Evolutionary conservation across 371 early-diverging fungal genomes (phyloP).

Genomic region (Lichtheimia corymbifera): DNA sequence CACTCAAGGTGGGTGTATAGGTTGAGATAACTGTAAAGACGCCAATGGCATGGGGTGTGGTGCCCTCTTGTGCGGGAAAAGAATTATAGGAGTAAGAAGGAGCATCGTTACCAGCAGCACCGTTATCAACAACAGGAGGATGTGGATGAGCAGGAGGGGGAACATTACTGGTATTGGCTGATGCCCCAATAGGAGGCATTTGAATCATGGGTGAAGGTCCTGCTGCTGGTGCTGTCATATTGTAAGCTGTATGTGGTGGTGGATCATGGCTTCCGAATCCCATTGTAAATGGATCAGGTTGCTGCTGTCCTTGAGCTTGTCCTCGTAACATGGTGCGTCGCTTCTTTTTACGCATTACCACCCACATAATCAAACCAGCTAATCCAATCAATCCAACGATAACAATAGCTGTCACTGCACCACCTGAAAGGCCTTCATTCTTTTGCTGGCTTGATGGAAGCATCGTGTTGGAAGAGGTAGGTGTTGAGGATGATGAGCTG

Average conservation of each 20-base stretch:
- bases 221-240: neutral
- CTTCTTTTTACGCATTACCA: conserved; percentile 8
- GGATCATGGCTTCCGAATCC: conserved; percentile 46
- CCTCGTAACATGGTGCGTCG: neutral
- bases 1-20: conserved; percentile 65
- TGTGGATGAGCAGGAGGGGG: neutral
- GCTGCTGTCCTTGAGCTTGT: conserved; percentile 1
- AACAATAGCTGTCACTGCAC: conserved; percentile 17
- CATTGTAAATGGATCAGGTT: conserved; percentile 52
- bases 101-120: conserved; percentile 9
- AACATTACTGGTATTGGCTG: neutral
- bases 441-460: conserved; percentile 8
- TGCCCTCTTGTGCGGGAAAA: conserved; percentile 8
- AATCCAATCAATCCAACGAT: conserved; percentile 9
- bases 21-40: conserved; percentile 54
- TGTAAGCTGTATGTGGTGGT: conserved; percentile 22
- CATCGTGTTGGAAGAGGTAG: neutral
- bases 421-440: conserved; percentile 15
- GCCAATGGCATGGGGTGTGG: conserved; percentile 34
- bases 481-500: too few species aligned
- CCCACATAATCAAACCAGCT: conserved; percentile 5
- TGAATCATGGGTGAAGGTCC: conserved; percentile 14
- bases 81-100: conserved; percentile 11
- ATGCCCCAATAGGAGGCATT: conserved; percentile 13
- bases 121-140: conserved; percentile 10